A percentile compares a stretch with the other conserved stretches of the same genome.
These are phyloP conservation scores for Podosphaera aphanis DNA, from an alignment of 2,329 filamentous ascomycete genomes.

Conservation along the genomic window DNA sequence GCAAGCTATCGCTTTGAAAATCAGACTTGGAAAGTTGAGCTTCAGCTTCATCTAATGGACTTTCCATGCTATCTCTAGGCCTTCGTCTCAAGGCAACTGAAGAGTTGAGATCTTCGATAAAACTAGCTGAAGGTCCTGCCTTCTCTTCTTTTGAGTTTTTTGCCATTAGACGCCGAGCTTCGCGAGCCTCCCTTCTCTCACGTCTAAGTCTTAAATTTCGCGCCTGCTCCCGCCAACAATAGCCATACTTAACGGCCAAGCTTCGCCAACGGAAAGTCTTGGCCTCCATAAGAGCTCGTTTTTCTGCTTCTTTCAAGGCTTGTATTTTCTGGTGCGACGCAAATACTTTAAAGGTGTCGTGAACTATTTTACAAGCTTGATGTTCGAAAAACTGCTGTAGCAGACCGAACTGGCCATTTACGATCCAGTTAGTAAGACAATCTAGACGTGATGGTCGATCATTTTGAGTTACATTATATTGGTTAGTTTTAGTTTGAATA, in stretches of 20 bases:
- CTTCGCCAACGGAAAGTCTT: slow-evolving; percentile 11
- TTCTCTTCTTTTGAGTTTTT: slow-evolving; percentile 11
- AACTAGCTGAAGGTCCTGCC: slow-evolving; percentile 7
- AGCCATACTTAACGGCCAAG: slow-evolving; percentile 13
- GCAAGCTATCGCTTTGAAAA: slow-evolving; percentile 4
- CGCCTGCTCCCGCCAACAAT: slow-evolving; percentile 12
- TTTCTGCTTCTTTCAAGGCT: slow-evolving; percentile 7
- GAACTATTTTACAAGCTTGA: slow-evolving; percentile 9
- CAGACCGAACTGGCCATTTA: slow-evolving; percentile 13
- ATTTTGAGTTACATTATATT: background rate
- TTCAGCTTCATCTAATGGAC: slow-evolving; percentile 10
- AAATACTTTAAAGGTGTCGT: slow-evolving; percentile 5
- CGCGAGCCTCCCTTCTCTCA: slow-evolving; percentile 13
- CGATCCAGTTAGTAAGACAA: slow-evolving; percentile 11
- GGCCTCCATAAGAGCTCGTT: slow-evolving; percentile 8
- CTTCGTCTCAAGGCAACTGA: slow-evolving; percentile 8
- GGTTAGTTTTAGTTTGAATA: background rate
- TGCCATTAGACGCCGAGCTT: slow-evolving; percentile 12
- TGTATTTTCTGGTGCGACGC: slow-evolving; percentile 7
- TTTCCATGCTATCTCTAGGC: slow-evolving; percentile 10
- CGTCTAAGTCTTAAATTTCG: slow-evolving; percentile 10
- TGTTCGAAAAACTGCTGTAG: slow-evolving; percentile 14
- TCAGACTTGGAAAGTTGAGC: slow-evolving; percentile 7
- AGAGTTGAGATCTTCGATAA: slow-evolving; percentile 15
- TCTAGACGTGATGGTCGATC: slow-evolving; percentile 3